Evolutionary conservation across 2,329 filamentous ascomycete species (phyloP).

Genomic region (Microdochium nivale): DNA sequence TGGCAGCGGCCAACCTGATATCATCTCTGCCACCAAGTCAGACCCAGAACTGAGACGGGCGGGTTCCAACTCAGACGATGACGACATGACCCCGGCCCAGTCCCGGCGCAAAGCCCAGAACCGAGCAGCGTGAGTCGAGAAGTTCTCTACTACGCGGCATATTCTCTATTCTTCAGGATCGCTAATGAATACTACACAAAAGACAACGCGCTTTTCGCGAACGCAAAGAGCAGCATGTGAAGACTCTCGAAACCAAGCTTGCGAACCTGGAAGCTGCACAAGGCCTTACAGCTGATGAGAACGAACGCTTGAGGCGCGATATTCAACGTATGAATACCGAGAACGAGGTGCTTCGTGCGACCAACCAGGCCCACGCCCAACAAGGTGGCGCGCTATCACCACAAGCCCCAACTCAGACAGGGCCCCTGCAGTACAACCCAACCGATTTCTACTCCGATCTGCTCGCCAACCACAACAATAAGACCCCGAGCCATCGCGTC

Average conservation of each 20-base stretch:
- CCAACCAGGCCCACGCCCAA: constrained; percentile 25
- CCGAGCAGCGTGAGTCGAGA: constrained; percentile 46
- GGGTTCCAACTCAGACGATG: constrained; percentile 47
- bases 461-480: constrained; percentile 52
- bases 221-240: constrained; percentile 89
- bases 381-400: constrained; percentile 30
- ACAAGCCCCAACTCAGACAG: constrained; percentile 44
- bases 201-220: constrained; percentile 96
- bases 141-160: not conserved
- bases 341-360: constrained; percentile 86
- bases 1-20: constrained; percentile 18
- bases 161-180: not conserved
- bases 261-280: constrained; percentile 67
- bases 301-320: constrained; percentile 77
- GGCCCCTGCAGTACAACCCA: constrained; percentile 63
- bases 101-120: constrained; percentile 53
- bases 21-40: constrained; percentile 25
- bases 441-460: constrained; percentile 63
- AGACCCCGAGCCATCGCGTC: constrained; percentile 60
- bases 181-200: constrained; percentile 1
- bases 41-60: constrained; percentile 27
- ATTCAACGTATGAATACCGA: constrained; percentile 79
- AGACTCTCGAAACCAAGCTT: constrained; percentile 84
- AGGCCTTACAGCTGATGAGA: constrained; percentile 66
- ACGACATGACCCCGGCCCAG: constrained; percentile 46